These are phyloP conservation scores for Capillidium rhysosporum DNA, from an alignment of 371 early-diverging fungal species.

Conservation along the genomic window DNA sequence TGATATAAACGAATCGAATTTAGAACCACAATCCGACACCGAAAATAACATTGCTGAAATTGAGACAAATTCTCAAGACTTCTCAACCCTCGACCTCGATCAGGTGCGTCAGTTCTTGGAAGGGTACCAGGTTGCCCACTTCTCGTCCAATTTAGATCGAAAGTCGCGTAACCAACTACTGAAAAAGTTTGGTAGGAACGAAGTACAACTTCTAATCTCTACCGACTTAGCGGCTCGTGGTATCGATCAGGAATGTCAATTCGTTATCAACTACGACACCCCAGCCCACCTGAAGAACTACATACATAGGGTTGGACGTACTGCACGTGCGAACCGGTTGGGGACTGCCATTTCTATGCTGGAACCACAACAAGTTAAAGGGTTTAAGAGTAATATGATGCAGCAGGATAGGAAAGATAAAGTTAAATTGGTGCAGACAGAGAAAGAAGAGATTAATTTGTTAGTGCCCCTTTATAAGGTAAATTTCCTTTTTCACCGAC, in stretches of 20 bases:
- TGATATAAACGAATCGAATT: background rate
- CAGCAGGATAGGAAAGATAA: background rate
- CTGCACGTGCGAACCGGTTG: conserved; percentile 85
- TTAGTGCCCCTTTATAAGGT: background rate
- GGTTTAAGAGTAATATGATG: background rate
- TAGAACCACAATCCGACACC: too few species aligned
- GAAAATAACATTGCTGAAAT: background rate
- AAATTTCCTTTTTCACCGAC: background rate
- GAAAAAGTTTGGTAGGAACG: conserved; percentile 41
- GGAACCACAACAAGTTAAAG: background rate
- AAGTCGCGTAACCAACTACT: conserved; percentile 41
- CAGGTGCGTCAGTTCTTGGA: too few species aligned
- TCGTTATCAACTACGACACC: conserved; percentile 88
- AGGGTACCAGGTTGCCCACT: conserved; percentile 32
- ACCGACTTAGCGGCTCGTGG: conserved; percentile 94
- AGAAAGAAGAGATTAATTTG: background rate
- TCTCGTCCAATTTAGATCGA: conserved; percentile 61
- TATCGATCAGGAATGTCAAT: conserved; percentile 59
- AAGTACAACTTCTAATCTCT: conserved; percentile 57
- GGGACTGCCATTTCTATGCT: conserved; percentile 69
- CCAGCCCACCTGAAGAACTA: conserved; percentile 79
- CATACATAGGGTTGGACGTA: conserved; percentile 96
- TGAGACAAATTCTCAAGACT: background rate
- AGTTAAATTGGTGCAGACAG: background rate
- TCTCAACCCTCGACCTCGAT: conserved; percentile 9